Evolutionary conservation across 164 flowering plant species (phyloP), one percentile per base, ranked within the genome.

Genomic region (Echeveria elegans): DNA sequence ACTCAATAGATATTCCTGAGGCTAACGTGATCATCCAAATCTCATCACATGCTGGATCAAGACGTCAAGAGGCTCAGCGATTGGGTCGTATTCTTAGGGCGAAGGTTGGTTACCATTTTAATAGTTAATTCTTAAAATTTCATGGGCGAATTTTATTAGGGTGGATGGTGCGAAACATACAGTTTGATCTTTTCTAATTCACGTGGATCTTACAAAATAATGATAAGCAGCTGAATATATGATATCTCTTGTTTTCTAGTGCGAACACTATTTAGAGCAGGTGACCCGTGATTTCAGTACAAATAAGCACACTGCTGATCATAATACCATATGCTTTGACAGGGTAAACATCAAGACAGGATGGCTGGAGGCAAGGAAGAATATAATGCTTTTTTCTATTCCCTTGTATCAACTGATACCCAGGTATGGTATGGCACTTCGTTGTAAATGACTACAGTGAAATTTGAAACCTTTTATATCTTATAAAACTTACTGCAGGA

Each of bases 21-120:
- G 99, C 99, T 60, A 95, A 92, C 82, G 99, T 95, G 70, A 95
- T 93, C 21, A 93, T 93, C 72, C 98, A 92, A 77, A 94, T 94
- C 61, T 94, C 99, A 65, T 94, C 99, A 47, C 99, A 94, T 80
- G 99, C 99, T 80, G 99, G 99, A 75, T 94, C 97, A 52, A 83
- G 99, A 59, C 96, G 99, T 77, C 99, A 94, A 75, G 97, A 94
- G 79, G 99, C 97, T 48, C 99, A 94, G 74, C 90, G 99, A 21
- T 81, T 94, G 71, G 99, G 99, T 43, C 99, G 97, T 87, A 91
- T 94, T 86, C 96, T 91, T 69, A 89, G 99, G 83, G 99, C 97
- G 40, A 94, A 94, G 89, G 96, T 94, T 56, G 37, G 80, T 71
- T 38, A 37, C 50, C 48, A 37, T 18, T 43, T 6, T 47, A 47